Percentiles rank a stretch among this genome's conserved stretches.
Evolutionary conservation across 1,284 basidiomycete species (phyloP).

Genomic region (Leccinum colubrinum): DNA sequence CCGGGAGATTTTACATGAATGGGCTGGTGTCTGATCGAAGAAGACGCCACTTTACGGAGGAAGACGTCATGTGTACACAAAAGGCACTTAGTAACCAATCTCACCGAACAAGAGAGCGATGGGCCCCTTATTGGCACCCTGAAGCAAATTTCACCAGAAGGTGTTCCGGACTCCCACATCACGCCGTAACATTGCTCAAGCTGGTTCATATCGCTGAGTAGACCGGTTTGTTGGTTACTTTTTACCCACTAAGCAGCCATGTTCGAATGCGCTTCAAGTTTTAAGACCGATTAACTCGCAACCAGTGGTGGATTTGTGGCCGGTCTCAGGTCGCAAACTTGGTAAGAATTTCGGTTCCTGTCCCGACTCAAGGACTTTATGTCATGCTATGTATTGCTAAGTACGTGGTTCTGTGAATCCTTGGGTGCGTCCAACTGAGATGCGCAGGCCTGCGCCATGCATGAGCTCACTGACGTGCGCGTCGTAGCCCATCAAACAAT

Average conservation of each 20-base stretch:
- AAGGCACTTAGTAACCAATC: neutral
- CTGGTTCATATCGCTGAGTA: neutral
- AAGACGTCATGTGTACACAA: neutral
- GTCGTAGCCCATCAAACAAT: neutral
- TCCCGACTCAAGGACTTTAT: neutral
- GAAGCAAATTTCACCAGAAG: neutral
- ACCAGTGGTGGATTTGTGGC: too few relatives aligned
- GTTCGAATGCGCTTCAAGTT: neutral
- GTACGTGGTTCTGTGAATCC: neutral
- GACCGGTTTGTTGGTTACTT: neutral
- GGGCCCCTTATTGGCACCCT: neutral
- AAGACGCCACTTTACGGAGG: neutral
- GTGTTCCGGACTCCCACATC: neutral
- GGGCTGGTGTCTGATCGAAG: neutral
- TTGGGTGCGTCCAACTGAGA: neutral
- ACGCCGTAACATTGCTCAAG: neutral
- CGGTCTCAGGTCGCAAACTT: neutral
- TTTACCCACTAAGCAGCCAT: neutral
- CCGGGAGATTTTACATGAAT: neutral
- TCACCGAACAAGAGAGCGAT: neutral
- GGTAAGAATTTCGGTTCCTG: neutral
- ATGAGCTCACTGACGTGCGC: neutral
- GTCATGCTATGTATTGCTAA: neutral
- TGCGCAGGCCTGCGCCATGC: neutral
- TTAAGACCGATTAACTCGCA: too few relatives aligned